phyloP scores from a whole-genome alignment of 1,284 basidiomycete genomes.

The Stygiomarasmius scandens region DNA sequence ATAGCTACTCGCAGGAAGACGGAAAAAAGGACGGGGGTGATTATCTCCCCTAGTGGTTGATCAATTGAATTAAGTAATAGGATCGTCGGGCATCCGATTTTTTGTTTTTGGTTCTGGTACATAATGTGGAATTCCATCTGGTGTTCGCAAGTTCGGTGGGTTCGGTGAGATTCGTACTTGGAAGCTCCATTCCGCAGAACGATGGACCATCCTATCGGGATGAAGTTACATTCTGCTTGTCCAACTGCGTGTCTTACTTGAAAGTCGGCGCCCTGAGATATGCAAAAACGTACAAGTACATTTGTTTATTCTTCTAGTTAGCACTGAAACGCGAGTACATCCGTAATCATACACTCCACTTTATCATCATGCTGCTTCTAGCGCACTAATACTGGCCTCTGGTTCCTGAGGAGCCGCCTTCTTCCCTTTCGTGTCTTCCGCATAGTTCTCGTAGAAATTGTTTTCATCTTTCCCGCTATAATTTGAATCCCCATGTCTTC shows the following conservation, averaged over 20 bases:
- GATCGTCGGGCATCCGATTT: no score
- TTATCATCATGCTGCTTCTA: slow-evolving; percentile 27
- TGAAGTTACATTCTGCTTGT: no score
- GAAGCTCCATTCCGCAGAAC: no score
- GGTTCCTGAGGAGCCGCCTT: slow-evolving; percentile 24
- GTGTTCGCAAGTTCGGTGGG: no score
- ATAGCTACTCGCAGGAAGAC: neutral
- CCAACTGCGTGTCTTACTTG: no score
- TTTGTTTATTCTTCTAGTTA: neutral
- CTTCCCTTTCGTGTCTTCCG: slow-evolving; percentile 80
- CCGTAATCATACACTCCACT: neutral
- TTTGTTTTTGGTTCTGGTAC: no score
- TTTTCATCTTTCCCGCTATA: slow-evolving; percentile 54
- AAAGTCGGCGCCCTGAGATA: no score
- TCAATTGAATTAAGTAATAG: neutral
- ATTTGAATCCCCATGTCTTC: slow-evolving; percentile 49
- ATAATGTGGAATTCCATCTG: no score
- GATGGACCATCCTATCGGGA: no score
- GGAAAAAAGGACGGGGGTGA: neutral
- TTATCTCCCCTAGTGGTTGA: neutral
- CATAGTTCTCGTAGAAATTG: slow-evolving; percentile 86
- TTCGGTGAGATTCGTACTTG: no score
- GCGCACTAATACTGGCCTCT: slow-evolving; percentile 11
- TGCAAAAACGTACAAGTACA: neutral
- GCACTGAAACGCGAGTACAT: neutral